Evolutionary conservation across 1,284 basidiomycete species (phyloP), one percentile per base, ranked within the genome.

Genomic region (Rhodotorula sp.): DNA sequence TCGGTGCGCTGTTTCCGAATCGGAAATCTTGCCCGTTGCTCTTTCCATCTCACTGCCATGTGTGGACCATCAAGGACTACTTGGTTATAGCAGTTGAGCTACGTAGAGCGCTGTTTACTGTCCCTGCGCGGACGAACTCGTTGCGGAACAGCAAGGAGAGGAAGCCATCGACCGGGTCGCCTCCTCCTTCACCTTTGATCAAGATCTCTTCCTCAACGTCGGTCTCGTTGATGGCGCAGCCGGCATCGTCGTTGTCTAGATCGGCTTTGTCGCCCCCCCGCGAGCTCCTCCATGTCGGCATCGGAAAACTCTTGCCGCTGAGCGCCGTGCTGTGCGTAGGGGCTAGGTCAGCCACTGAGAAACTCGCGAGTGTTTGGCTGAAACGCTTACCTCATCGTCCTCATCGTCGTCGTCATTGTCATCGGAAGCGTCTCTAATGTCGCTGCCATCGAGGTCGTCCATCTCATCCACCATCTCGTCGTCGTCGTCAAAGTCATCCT

Each of bases 281-380:
- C 61, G 17, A 68, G 58, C 22, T 72, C 90, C 66, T 90, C 89
- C 55, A 89, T 71, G 45, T 74, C 69, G 22, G 68, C 69, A 18
- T 71, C 69, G 55, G 68, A 67, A 22, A 64, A 56, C 26, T 55
- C 56, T 12, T 63, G 67, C 24, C 62, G 62, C 7, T 72, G 70
- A 22, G 72, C 70, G 26, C 66, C 69, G 4, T 62, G 59, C 62
- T 64, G 57, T 5, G 24, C 8, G 15, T 2, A 26, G 2, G 5
- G 44, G 22, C 18, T 4, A 3, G 37, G 24, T 26, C 46, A 37
- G 22, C 3, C 24, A 26, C 10, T 26, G 4, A 15, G 5, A n/a
- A 33, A 33, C 3, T 30, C 26, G 20, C 6, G 18, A 26, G n/a
- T n/a, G n/a, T n/a, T 10, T 29, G 0, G 45, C n/a, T n/a, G 8